Base-by-base conservation (phyloP, 768 basidiomycete species). In the Lactifluus hygrophoroides region DNA sequence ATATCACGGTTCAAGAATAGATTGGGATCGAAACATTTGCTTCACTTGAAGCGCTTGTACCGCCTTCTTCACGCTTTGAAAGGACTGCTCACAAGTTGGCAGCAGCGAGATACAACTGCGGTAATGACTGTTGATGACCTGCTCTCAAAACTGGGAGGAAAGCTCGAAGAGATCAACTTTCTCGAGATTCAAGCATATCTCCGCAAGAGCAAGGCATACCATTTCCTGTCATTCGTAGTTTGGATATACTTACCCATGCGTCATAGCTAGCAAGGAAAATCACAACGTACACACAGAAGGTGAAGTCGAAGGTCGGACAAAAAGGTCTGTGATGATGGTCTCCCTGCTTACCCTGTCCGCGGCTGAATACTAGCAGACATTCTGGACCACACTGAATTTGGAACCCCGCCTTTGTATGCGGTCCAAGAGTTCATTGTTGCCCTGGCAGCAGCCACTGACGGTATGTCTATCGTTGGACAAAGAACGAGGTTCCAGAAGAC, bases 151-250 rank as follows among this genome's bases (percentile, higher is more conserved):
- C 70, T 94, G 9, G 92, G 90, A 1, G 75, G 75, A 63, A 86
- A 80, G 68, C 83, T 78, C 25, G 80, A 80, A 51, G 87, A 85
- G 9, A 80, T 94, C 64, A 95, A 96, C 68, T 69, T 95, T 35
- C 73, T 94, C 54, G 90, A 92, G 69, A 79, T 96, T 21, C 88
- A 87, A 63, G 71, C 72, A 10, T 97, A 96, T 72, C 72, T 97
- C 54, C 85, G 80, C 68, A 80, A 75, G 60, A 94, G 92, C 70
- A 95, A 94, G 79, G 91, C 79, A 73, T 73, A 68, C 72, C 72
- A n/a, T 25, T 19, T 9, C 21, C 13, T 3, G 2, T n/a, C 11
- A 13, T 35, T 40, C 8, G 3, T 17, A 2, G 9, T 25, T 43
- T 17, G 3, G 10, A 34, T 13, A 7, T 37, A 23, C 59, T 56